phyloP scores from a whole-genome alignment of 2,329 filamentous ascomycete species.

The Fusarium citri region DNA sequence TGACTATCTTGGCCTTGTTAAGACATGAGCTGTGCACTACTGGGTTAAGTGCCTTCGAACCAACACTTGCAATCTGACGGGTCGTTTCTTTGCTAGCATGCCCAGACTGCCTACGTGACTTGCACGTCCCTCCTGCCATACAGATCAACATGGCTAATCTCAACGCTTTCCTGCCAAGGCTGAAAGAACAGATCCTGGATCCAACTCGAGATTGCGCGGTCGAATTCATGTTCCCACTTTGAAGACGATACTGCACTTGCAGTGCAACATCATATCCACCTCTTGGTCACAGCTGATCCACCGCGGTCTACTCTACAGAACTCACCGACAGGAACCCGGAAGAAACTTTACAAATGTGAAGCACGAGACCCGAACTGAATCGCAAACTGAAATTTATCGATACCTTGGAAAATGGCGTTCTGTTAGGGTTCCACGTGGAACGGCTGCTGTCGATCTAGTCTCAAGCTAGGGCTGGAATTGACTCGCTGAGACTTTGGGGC shows the following conservation, averaged over 20 bases:
- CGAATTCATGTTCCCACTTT: background rate
- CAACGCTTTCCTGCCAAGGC: background rate
- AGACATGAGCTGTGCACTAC: background rate
- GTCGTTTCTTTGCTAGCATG: background rate
- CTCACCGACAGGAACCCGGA: background rate
- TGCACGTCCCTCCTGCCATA: background rate
- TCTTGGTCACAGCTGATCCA: background rate
- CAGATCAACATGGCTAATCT: background rate
- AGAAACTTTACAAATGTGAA: background rate
- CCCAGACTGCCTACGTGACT: background rate
- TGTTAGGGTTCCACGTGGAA: constrained; percentile 1
- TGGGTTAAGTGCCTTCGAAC: background rate
- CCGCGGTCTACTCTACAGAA: background rate
- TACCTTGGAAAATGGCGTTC: background rate
- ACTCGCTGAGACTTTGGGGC: background rate
- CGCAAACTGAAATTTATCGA: background rate
- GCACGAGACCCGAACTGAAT: background rate
- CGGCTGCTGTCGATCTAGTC: constrained; percentile 7
- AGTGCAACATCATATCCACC: background rate
- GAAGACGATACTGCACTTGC: background rate
- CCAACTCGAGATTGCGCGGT: background rate
- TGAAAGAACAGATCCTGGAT: background rate
- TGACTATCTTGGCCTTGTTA: background rate
- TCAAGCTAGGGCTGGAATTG: background rate
- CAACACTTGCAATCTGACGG: background rate